Conservation (phyloP, 1,284 basidiomycete genomes). For the Peniophora sp. region DNA sequence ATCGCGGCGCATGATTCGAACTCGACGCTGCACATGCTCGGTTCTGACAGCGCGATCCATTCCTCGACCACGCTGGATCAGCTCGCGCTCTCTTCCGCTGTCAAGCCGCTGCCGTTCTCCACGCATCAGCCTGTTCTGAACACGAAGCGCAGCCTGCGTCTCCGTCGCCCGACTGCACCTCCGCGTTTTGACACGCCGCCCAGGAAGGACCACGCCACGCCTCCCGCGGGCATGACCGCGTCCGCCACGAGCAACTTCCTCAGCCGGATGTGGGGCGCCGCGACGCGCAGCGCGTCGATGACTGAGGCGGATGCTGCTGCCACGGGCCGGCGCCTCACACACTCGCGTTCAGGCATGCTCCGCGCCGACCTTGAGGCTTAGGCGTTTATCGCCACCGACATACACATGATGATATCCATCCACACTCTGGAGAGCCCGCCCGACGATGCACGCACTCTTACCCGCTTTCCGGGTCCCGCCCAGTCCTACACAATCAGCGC, state of each 20-base stretch:
- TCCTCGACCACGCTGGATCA: not conserved
- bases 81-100: not conserved
- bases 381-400: not conserved
- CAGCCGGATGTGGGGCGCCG: slow-evolving; percentile 59
- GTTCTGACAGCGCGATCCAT: slow-evolving; percentile 12
- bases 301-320: slow-evolving; percentile 22
- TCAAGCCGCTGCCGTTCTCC: not conserved
- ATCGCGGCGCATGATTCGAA: slow-evolving; percentile 12
- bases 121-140: not conserved
- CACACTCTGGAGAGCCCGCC: not conserved
- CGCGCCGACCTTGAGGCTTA: slow-evolving; percentile 13
- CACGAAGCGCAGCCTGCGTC: slow-evolving; percentile 1
- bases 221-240: slow-evolving; percentile 16
- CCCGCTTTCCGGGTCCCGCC: slow-evolving; percentile 6
- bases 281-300: slow-evolving; percentile 32
- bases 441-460: slow-evolving; percentile 5
- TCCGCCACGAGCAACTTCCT: slow-evolving; percentile 40
- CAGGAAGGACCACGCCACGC: slow-evolving; percentile 16
- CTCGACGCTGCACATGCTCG: slow-evolving; percentile 32
- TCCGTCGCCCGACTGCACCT: not conserved
- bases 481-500: slow-evolving; percentile 4
- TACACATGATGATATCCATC: not conserved
- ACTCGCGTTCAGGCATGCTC: slow-evolving; percentile 36
- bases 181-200: slow-evolving; percentile 37
- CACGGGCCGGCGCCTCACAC: slow-evolving; percentile 11